Conservation (phyloP, 1,139 yeast species). For the Diutina pseudorugosa region DNA sequence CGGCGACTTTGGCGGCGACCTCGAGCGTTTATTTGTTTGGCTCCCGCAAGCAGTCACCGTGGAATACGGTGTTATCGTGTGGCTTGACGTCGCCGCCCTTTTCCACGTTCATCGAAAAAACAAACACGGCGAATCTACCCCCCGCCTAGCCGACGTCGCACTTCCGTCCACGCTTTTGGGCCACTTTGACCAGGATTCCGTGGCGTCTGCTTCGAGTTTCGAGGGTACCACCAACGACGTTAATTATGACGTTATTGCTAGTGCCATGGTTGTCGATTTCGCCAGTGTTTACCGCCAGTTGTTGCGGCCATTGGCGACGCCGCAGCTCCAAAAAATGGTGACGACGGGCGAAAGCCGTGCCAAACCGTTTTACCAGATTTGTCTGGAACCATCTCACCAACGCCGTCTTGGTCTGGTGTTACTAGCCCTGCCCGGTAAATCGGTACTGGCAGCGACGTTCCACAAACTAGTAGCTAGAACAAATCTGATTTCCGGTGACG, state of each 20-base stretch:
- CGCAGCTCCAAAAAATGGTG: neutral
- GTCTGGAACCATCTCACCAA: constrained; percentile 37
- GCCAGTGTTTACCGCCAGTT: neutral
- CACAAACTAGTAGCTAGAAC: constrained; percentile 9
- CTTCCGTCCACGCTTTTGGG: neutral
- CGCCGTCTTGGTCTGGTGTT: constrained; percentile 16
- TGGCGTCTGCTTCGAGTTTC: neutral
- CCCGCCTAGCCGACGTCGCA: neutral
- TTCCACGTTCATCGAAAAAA: neutral
- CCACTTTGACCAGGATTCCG: neutral
- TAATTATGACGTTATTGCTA: neutral
- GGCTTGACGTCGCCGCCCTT: neutral
- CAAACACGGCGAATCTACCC: neutral
- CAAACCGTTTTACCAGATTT: constrained; percentile 39
- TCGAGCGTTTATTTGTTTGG: neutral
- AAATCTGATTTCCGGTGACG: constrained; percentile 13
- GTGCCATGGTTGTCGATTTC: neutral
- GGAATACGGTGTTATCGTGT: neutral
- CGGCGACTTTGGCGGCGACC: neutral
- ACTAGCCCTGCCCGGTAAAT: constrained; percentile 6
- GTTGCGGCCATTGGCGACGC: neutral
- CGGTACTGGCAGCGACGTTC: constrained; percentile 8
- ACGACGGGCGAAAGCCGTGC: constrained; percentile 22
- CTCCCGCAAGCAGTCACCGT: neutral
- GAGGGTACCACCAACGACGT: neutral